Percentiles rank a stretch among this genome's conserved stretches.
Conservation (phyloP, 306 rosid genomes). For the Hippophae gyantsensis region DNA sequence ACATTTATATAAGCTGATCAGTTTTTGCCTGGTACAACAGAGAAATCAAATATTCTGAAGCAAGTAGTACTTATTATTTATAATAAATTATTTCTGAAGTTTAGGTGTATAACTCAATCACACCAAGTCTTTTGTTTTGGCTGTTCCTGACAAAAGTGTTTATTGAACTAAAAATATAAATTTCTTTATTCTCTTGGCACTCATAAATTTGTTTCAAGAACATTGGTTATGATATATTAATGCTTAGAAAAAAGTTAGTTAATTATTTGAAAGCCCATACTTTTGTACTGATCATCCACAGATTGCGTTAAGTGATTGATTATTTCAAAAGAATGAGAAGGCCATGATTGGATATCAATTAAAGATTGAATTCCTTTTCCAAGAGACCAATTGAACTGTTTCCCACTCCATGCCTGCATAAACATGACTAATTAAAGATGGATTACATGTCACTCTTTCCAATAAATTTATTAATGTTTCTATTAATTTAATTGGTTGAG, state of each 20-base stretch:
- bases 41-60: no score
- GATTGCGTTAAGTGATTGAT: slow-evolving; percentile 23
- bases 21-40: no score
- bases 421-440: slow-evolving; percentile 36
- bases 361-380: slow-evolving; percentile 16
- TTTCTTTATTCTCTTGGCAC: no score
- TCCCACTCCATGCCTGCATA: slow-evolving; percentile 55
- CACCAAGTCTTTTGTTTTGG: no score
- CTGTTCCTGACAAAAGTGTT: no score
- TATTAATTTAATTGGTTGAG: slow-evolving; percentile 21
- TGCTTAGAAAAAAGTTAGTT: not conserved
- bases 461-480: slow-evolving; percentile 29
- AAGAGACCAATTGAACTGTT: slow-evolving; percentile 73
- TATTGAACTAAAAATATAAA: no score
- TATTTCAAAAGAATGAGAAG: slow-evolving; percentile 4
- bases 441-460: slow-evolving; percentile 59
- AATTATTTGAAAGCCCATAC: not conserved
- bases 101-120: no score
- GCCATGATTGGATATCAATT: slow-evolving; percentile 33
- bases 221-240: no score
- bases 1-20: no score
- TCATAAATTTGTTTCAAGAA: no score
- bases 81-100: no score
- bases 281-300: slow-evolving; percentile 26
- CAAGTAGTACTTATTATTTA: no score